A percentile compares a stretch with the other conserved stretches of the same genome.
Evolutionary conservation across 2,329 filamentous ascomycete species (phyloP).

Genomic region (Aspergillus sp.): DNA sequence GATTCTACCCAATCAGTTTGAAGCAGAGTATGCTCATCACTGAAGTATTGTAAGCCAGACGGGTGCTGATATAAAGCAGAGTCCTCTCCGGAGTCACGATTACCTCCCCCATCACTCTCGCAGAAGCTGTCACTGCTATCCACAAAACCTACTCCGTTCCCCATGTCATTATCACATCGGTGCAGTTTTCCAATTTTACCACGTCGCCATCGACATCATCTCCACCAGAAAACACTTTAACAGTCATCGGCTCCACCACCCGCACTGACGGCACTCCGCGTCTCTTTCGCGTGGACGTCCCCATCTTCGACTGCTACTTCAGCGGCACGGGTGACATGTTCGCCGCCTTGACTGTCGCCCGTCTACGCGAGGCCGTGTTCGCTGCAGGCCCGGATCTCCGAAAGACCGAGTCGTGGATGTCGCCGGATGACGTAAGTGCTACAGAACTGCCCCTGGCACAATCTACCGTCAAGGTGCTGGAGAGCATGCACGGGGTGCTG

Average conservation of each 20-base stretch:
- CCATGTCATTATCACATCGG: conserved; percentile 87
- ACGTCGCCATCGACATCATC: conserved; percentile 37
- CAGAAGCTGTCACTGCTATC: conserved; percentile 64
- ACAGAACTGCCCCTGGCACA: conserved; percentile 71
- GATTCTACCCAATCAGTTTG: conserved; percentile 93
- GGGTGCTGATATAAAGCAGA: conserved; percentile 39
- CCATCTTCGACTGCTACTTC: conserved; percentile 86
- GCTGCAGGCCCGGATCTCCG: conserved; percentile 42
- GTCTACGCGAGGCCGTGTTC: conserved; percentile 73
- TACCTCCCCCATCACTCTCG: conserved; percentile 62
- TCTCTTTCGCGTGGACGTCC: conserved; percentile 82
- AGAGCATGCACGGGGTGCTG: conserved; percentile 84
- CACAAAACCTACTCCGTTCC: conserved; percentile 70
- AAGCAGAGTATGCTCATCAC: conserved; percentile 65
- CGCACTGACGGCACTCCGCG: conserved; percentile 57
- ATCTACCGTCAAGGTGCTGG: conserved; percentile 77
- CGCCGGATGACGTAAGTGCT: conserved; percentile 60
- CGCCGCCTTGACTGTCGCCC: conserved; percentile 77
- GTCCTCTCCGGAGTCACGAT: conserved; percentile 80
- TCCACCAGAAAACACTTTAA: conserved; percentile 45
- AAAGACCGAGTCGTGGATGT: conserved; percentile 61
- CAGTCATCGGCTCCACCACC: conserved; percentile 69
- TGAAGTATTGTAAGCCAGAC: not conserved
- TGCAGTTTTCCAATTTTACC: conserved; percentile 52
- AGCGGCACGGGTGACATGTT: conserved; percentile 98